These are phyloP conservation scores for Flaveria robusta DNA, from an alignment of 129 eudicot genomes.

Conservation along the genomic window DNA sequence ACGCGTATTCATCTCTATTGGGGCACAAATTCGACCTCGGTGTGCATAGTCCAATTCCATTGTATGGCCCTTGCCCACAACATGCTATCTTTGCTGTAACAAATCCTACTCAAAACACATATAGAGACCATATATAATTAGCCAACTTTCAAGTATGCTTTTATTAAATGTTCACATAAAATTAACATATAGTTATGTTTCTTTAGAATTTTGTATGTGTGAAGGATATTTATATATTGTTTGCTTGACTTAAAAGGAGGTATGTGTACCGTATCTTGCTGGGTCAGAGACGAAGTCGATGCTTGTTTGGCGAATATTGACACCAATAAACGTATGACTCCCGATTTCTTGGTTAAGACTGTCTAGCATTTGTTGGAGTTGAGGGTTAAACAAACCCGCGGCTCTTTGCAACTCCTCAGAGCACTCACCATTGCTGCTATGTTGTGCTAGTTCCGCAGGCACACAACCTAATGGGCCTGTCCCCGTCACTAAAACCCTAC, in stretches of 20 bases:
- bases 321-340: constrained; percentile 39
- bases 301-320: constrained; percentile 42
- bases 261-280: constrained; percentile 31
- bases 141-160: not conserved
- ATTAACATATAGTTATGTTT: too few relatives aligned
- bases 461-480: constrained; percentile 68
- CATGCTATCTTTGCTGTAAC: constrained; percentile 39
- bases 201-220: too few relatives aligned
- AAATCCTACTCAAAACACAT: constrained; percentile 33
- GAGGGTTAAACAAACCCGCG: constrained; percentile 46
- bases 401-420: constrained; percentile 40
- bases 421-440: constrained; percentile 51
- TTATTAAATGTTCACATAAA: not conserved
- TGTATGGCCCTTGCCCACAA: constrained; percentile 57
- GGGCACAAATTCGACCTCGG: constrained; percentile 40
- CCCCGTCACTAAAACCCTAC: constrained; percentile 56
- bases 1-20: constrained; percentile 37
- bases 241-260: too few relatives aligned
- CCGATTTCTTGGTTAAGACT: constrained; percentile 43
- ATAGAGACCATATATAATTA: not conserved
- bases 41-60: constrained; percentile 51
- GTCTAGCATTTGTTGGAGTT: constrained; percentile 41
- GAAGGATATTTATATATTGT: too few relatives aligned
- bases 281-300: constrained; percentile 38
- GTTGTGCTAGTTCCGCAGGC: constrained; percentile 51